Conservation (phyloP, 2,329 filamentous ascomycete species). For the Karstenula rhodostoma region DNA sequence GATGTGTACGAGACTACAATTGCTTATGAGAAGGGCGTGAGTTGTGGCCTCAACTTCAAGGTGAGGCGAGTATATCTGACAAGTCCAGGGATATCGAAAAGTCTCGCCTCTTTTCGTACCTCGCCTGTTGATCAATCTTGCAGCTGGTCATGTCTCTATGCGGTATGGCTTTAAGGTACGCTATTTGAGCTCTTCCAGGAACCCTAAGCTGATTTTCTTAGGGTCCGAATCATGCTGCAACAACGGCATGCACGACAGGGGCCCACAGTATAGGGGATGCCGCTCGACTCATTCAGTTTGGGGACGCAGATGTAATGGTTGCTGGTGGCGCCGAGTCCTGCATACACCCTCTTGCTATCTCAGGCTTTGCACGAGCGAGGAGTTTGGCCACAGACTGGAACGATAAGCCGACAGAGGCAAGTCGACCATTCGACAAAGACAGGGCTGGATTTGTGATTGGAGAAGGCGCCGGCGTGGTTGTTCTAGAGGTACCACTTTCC, state of each 20-base stretch:
- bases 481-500: slow-evolving; percentile 73
- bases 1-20: slow-evolving; percentile 87
- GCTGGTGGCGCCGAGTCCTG: slow-evolving; percentile 96
- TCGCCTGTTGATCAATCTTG: slow-evolving; percentile 91
- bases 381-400: slow-evolving; percentile 87
- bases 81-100: slow-evolving; percentile 80
- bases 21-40: slow-evolving; percentile 75
- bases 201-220: slow-evolving; percentile 41
- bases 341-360: slow-evolving; percentile 91
- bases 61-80: not conserved
- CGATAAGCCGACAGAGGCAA: slow-evolving; percentile 72
- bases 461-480: slow-evolving; percentile 86
- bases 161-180: slow-evolving; percentile 77
- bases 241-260: slow-evolving; percentile 95
- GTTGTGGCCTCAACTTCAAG: slow-evolving; percentile 33
- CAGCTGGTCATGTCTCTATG: slow-evolving; percentile 94
- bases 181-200: not conserved
- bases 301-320: slow-evolving; percentile 93
- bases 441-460: slow-evolving; percentile 90
- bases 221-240: slow-evolving; percentile 91
- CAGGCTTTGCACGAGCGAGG: slow-evolving; percentile 87
- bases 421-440: slow-evolving; percentile 83
- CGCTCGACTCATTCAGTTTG: slow-evolving; percentile 87
- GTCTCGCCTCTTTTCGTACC: slow-evolving; percentile 95
- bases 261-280: slow-evolving; percentile 95